Conservation (phyloP, 805 yeast species). For the Danielia oregonensis region DNA sequence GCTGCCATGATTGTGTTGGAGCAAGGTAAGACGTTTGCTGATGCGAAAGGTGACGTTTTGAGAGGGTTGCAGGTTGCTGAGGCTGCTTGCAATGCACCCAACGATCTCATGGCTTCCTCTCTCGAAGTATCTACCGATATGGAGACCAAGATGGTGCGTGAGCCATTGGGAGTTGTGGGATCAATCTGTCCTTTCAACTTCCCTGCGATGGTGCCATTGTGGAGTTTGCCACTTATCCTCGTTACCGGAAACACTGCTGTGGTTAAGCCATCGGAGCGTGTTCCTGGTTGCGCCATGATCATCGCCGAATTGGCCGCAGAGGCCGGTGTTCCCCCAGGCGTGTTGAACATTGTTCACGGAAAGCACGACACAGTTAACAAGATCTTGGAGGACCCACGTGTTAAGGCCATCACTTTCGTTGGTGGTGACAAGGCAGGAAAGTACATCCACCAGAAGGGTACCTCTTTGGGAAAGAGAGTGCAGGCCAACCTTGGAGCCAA, state of each 20-base stretch:
- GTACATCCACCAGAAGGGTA: slow-evolving; percentile 64
- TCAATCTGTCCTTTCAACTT: slow-evolving; percentile 79
- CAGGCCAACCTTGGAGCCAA: slow-evolving; percentile 80
- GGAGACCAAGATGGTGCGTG: slow-evolving; percentile 75
- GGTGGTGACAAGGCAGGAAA: slow-evolving; percentile 79
- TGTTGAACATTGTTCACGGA: slow-evolving; percentile 70
- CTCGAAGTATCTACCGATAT: slow-evolving; percentile 68
- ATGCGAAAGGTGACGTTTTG: slow-evolving; percentile 70
- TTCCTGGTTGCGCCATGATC: slow-evolving; percentile 77
- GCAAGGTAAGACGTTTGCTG: slow-evolving; percentile 69
- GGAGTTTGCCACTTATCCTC: slow-evolving; percentile 60
- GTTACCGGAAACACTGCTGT: slow-evolving; percentile 72
- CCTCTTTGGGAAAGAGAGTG: slow-evolving; percentile 67
- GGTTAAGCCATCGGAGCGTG: slow-evolving; percentile 59
- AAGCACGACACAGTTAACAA: slow-evolving; percentile 69
- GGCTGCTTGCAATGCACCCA: slow-evolving; percentile 63
- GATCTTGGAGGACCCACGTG: slow-evolving; percentile 65
- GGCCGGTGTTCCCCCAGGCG: slow-evolving; percentile 77
- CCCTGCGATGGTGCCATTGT: slow-evolving; percentile 77
- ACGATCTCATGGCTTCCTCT: slow-evolving; percentile 58
- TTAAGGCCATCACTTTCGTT: slow-evolving; percentile 74
- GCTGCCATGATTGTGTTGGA: slow-evolving; percentile 53
- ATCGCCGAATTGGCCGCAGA: slow-evolving; percentile 67
- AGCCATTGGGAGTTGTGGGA: slow-evolving; percentile 72
- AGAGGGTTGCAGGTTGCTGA: slow-evolving; percentile 79